phyloP scores from a whole-genome alignment of 306 rosid genomes.

The Quercus bicolor region DNA sequence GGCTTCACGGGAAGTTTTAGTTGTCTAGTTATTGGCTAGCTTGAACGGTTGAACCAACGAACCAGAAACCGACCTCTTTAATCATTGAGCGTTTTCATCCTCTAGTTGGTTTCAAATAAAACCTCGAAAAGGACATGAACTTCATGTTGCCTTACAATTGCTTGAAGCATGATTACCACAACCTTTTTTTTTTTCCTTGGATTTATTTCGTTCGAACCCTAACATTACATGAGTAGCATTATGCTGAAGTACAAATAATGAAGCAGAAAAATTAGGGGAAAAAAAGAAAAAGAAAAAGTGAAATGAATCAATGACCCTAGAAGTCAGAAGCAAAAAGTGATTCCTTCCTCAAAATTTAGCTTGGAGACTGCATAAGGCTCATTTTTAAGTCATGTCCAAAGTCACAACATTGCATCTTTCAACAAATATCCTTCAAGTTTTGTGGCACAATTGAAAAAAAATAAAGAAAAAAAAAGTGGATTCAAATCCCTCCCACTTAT shows the following conservation, averaged over 20 bases:
- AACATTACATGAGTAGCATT: neutral
- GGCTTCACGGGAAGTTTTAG: neutral
- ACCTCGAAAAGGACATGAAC: conserved; percentile 18
- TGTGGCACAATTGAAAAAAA: too few relatives aligned
- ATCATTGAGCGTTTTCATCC: neutral
- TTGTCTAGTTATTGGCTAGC: neutral
- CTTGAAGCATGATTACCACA: neutral
- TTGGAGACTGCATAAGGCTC: too few relatives aligned
- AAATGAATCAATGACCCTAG: neutral
- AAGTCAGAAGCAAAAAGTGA: neutral
- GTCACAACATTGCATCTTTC: too few relatives aligned
- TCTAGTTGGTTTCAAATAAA: neutral
- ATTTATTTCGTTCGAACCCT: neutral
- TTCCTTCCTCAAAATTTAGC: too few relatives aligned
- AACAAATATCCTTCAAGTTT: too few relatives aligned
- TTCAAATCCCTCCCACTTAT: too few relatives aligned
- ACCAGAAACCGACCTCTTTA: neutral
- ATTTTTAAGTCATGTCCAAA: too few relatives aligned
- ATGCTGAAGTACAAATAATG: neutral
- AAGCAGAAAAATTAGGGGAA: neutral
- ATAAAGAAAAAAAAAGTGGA: too few relatives aligned
- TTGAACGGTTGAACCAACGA: neutral
- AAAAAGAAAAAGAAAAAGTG: too few relatives aligned
- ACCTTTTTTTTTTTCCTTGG: neutral
- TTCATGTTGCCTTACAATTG: conserved; percentile 26